Evolutionary conservation across 1,284 basidiomycete species (phyloP).

Genomic region (Tilletiaria anomala): DNA sequence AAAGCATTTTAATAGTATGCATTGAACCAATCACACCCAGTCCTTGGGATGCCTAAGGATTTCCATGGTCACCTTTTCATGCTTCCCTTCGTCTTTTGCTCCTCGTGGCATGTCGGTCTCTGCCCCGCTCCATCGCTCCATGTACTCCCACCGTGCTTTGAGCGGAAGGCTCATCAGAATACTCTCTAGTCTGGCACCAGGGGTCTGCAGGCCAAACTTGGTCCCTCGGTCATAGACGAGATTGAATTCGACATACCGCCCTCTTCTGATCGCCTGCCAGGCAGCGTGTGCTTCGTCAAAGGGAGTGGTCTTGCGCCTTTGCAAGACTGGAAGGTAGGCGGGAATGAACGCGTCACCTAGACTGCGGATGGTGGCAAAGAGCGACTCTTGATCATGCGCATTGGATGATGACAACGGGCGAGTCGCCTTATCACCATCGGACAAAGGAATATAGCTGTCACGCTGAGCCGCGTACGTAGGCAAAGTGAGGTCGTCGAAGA

Average conservation of each 20-base stretch:
- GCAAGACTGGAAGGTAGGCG: slow-evolving; percentile 32
- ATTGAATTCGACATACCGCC: slow-evolving; percentile 38
- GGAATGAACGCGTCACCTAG: slow-evolving; percentile 35
- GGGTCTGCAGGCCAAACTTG: slow-evolving; percentile 38
- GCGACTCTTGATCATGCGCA: slow-evolving; percentile 23
- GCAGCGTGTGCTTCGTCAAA: slow-evolving; percentile 15
- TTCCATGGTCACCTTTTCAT: slow-evolving; percentile 15
- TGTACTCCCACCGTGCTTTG: slow-evolving; percentile 36
- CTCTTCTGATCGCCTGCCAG: slow-evolving; percentile 34
- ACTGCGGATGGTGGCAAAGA: slow-evolving; percentile 29
- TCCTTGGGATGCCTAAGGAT: slow-evolving; percentile 22
- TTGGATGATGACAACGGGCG: slow-evolving; percentile 9
- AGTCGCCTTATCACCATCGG: slow-evolving; percentile 15
- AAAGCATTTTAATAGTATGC: too few relatives aligned
- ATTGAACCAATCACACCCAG: slow-evolving; percentile 24
- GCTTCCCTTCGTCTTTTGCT: slow-evolving; percentile 7
- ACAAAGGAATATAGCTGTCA: slow-evolving; percentile 16
- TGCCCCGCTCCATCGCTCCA: slow-evolving; percentile 24
- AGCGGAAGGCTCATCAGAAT: slow-evolving; percentile 38
- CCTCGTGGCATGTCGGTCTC: slow-evolving; percentile 8
- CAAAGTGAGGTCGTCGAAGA: slow-evolving; percentile 56
- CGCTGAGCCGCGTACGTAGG: slow-evolving; percentile 9
- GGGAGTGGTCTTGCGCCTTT: slow-evolving; percentile 18
- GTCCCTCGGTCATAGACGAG: slow-evolving; percentile 38
- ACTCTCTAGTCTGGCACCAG: slow-evolving; percentile 37